A percentile compares a stretch with the other conserved stretches of the same genome.
phyloP scores from a whole-genome alignment of 441 rosid genomes.

The Flueggea neowawraea region DNA sequence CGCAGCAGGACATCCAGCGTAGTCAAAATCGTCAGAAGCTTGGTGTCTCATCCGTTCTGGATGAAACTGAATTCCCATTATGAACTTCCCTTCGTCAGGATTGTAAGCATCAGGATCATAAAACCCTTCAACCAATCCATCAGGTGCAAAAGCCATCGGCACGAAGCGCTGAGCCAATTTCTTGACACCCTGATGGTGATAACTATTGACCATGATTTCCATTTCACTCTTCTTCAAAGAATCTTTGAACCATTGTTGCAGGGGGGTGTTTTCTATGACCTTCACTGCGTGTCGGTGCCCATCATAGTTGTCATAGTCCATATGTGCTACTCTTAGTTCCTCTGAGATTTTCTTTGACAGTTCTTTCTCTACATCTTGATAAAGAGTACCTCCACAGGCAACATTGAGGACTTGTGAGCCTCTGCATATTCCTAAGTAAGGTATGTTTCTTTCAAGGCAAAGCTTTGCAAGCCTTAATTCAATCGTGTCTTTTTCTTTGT shows the following conservation, averaged over 20 bases:
- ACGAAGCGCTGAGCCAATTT: conserved; percentile 48
- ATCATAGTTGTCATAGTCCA: conserved; percentile 47
- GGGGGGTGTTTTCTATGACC: conserved; percentile 38
- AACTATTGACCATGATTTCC: conserved; percentile 59
- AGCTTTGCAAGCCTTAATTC: conserved; percentile 66
- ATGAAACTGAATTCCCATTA: conserved; percentile 62
- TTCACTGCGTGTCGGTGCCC: conserved; percentile 45
- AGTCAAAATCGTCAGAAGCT: conserved; percentile 41
- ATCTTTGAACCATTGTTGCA: conserved; percentile 48
- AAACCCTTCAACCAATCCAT: conserved; percentile 55
- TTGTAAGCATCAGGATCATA: conserved; percentile 53
- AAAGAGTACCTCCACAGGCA: conserved; percentile 78
- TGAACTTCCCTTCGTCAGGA: conserved; percentile 57
- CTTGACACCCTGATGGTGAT: conserved; percentile 63
- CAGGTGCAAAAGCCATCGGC: conserved; percentile 60
- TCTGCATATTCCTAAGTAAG: conserved; percentile 77
- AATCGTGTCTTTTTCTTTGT: conserved; percentile 69
- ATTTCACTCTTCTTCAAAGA: conserved; percentile 30
- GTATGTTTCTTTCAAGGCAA: conserved; percentile 77
- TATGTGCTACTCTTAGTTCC: conserved; percentile 29
- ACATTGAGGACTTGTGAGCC: conserved; percentile 89
- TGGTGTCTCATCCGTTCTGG: conserved; percentile 46
- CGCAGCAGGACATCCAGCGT: conserved; percentile 70
- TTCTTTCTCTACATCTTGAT: conserved; percentile 69
- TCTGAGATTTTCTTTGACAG: conserved; percentile 23